phyloP scores from a whole-genome alignment of 1,284 basidiomycete species.

The Chondrostereum purpureum region DNA sequence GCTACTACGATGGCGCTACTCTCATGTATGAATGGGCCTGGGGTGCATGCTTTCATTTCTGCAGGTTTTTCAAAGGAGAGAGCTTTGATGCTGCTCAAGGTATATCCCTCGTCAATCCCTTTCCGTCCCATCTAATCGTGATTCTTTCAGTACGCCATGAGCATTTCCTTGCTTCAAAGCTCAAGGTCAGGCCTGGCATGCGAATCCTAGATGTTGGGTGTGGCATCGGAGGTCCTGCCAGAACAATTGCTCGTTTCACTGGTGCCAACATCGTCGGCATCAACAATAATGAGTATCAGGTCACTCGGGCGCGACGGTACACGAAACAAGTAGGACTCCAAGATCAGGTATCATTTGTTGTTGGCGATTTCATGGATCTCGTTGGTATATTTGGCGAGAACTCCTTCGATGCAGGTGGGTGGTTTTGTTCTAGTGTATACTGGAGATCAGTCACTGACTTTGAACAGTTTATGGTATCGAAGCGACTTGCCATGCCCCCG shows the following conservation, averaged over 20 bases:
- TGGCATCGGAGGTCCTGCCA: constrained; percentile 94
- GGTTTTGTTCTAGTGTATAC: not conserved
- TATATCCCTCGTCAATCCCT: too few species aligned
- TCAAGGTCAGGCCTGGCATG: constrained; percentile 83
- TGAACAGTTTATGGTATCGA: constrained; percentile 95
- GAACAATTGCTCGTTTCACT: constrained; percentile 93
- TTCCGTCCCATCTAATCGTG: too few species aligned
- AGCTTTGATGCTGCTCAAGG: constrained; percentile 80
- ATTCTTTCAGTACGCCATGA: too few species aligned
- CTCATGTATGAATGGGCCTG: constrained; percentile 97
- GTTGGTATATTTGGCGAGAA: constrained; percentile 89
- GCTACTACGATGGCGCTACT: constrained; percentile 96
- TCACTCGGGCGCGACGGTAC: constrained; percentile 81
- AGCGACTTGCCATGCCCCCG: constrained; percentile 94
- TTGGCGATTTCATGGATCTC: constrained; percentile 97
- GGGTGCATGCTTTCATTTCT: constrained; percentile 95
- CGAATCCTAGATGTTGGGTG: constrained; percentile 97
- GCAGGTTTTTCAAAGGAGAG: constrained; percentile 96
- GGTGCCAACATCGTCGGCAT: constrained; percentile 85
- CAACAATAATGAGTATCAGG: constrained; percentile 98
- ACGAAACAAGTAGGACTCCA: constrained; percentile 59
- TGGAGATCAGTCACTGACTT: constrained; percentile 9
- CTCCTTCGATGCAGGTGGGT: constrained; percentile 87
- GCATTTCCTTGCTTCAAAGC: constrained; percentile 90
- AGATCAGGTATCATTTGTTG: constrained; percentile 75